A percentile compares a stretch with the other conserved stretches of the same genome.
Evolutionary conservation across 805 yeast species (phyloP).

Genomic region (Hyphopichia homilentoma): DNA sequence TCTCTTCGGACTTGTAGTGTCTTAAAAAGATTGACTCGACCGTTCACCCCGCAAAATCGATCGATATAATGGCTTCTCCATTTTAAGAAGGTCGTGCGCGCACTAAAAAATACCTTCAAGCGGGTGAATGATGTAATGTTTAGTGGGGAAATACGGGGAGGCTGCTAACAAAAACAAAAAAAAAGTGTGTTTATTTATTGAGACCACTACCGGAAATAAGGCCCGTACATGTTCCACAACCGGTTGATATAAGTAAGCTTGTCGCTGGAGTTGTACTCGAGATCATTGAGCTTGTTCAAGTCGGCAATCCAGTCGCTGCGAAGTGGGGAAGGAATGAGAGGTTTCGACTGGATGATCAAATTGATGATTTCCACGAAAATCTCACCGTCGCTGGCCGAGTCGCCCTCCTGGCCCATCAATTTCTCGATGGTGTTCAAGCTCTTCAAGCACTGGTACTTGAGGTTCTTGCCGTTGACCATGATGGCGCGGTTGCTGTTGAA

Average conservation of each 20-base stretch:
- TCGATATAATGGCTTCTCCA: no score
- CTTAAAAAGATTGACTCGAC: no score
- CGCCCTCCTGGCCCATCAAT: slow-evolving; percentile 30
- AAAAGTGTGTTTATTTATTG: no score
- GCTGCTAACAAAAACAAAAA: no score
- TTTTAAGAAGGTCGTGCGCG: no score
- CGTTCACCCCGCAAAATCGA: no score
- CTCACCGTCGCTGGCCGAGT: slow-evolving; percentile 46
- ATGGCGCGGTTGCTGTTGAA: slow-evolving; percentile 20
- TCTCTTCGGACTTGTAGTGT: no score
- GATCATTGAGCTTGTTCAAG: slow-evolving; percentile 53
- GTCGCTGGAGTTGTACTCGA: slow-evolving; percentile 27
- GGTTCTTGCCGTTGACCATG: slow-evolving; percentile 27
- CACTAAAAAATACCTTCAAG: no score
- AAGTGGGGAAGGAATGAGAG: slow-evolving; percentile 48
- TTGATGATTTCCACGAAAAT: slow-evolving; percentile 63
- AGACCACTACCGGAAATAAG: slow-evolving; percentile 20
- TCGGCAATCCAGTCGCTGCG: slow-evolving; percentile 59
- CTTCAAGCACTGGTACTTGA: slow-evolving; percentile 35
- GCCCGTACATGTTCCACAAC: slow-evolving; percentile 60
- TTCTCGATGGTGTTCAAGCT: slow-evolving; percentile 59
- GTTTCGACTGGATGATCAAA: slow-evolving; percentile 47
- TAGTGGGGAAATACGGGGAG: no score
- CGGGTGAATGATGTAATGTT: no score
- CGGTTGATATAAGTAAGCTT: slow-evolving; percentile 50